Conservation (phyloP, 1,284 basidiomycete genomes). For the Microstroma glucosiphilum region DNA sequence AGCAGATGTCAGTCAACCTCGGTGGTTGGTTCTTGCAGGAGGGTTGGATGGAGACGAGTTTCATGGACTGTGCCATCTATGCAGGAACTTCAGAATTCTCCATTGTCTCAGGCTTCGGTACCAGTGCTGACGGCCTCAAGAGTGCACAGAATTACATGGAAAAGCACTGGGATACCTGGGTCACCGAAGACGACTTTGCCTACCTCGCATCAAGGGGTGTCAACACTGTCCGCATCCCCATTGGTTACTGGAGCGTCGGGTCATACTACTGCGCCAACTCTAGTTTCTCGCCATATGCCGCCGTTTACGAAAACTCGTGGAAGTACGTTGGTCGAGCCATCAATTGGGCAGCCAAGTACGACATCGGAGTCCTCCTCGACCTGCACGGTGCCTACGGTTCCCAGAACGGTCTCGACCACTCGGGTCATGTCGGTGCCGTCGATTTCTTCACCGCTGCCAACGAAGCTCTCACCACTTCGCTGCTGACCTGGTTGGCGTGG, state of each 20-base stretch:
- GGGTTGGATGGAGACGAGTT: slow-evolving; percentile 61
- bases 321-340: slow-evolving; percentile 59
- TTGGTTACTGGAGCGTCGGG: slow-evolving; percentile 52
- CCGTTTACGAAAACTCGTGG: slow-evolving; percentile 65
- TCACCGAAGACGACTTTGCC: slow-evolving; percentile 57
- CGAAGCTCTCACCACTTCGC: slow-evolving; percentile 60
- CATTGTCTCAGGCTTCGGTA: slow-evolving; percentile 55
- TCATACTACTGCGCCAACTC: slow-evolving; percentile 55
- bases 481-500: slow-evolving; percentile 60
- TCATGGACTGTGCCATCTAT: slow-evolving; percentile 63
- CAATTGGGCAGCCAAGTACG: slow-evolving; percentile 62
- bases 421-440: slow-evolving; percentile 64
- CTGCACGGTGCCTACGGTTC: slow-evolving; percentile 68
- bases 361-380: slow-evolving; percentile 69
- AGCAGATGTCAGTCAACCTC: slow-evolving; percentile 75
- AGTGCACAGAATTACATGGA: slow-evolving; percentile 59
- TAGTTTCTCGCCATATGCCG: slow-evolving; percentile 59
- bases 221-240: slow-evolving; percentile 51
- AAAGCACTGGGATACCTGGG: slow-evolving; percentile 69
- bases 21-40: slow-evolving; percentile 56
- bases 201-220: slow-evolving; percentile 46
- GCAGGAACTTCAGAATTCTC: slow-evolving; percentile 56
- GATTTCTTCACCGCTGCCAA: slow-evolving; percentile 55
- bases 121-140: slow-evolving; percentile 54
- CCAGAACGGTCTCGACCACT: slow-evolving; percentile 62